Percentiles rank a stretch among this genome's conserved stretches.
Evolutionary conservation across 345 rosid species (phyloP).

Genomic region (Chamaenerion angustifolium): DNA sequence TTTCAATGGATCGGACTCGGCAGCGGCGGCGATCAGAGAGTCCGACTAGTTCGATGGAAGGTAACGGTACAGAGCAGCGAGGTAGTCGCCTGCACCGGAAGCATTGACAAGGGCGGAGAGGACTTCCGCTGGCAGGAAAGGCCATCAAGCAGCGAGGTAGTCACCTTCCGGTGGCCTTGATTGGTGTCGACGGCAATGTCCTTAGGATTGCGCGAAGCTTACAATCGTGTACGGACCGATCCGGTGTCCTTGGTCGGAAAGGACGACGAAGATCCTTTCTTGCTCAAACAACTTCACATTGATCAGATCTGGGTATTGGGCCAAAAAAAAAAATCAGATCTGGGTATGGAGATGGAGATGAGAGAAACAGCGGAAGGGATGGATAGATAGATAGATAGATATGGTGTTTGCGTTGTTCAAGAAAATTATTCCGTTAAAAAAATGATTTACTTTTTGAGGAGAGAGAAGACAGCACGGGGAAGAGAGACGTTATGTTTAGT

Average conservation of each 20-base stretch:
- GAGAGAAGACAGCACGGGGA: not conserved
- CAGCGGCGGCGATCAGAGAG: too few relatives aligned
- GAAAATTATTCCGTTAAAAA: too few relatives aligned
- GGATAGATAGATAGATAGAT: too few relatives aligned
- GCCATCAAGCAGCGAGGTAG: too few relatives aligned
- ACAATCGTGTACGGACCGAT: constrained; percentile 4
- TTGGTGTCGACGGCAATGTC: constrained; percentile 4
- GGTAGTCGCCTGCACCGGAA: too few relatives aligned
- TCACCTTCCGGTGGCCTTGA: not conserved
- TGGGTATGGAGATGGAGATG: constrained; percentile 9
- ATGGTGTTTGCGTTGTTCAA: too few relatives aligned
- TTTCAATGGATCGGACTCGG: too few relatives aligned
- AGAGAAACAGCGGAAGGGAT: not conserved
- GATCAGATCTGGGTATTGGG: constrained; percentile 4
- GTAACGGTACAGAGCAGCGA: too few relatives aligned
- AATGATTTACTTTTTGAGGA: not conserved
- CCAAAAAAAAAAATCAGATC: too few relatives aligned
- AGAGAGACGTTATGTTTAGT: constrained; percentile 3
- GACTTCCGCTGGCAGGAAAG: too few relatives aligned
- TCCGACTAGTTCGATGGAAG: too few relatives aligned
- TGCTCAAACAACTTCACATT: constrained; percentile 70
- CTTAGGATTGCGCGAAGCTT: constrained; percentile 7
- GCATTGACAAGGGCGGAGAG: too few relatives aligned
- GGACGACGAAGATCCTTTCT: constrained; percentile 21
- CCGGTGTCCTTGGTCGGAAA: constrained; percentile 3